Conservation (phyloP, 2,329 filamentous ascomycete genomes). For the Xylariales sp. region DNA sequence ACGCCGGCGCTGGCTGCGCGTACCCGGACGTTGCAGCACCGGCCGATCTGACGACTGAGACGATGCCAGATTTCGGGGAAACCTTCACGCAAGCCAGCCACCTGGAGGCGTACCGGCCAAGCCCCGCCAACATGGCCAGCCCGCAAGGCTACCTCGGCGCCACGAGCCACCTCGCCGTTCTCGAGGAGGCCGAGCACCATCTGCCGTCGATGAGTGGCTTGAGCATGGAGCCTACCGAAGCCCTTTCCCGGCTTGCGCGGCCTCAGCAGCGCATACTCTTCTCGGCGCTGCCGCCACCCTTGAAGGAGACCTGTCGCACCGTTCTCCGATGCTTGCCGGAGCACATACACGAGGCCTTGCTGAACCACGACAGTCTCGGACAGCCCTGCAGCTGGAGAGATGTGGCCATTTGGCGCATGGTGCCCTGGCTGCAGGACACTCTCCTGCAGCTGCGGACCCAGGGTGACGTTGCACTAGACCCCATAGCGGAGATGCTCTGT, state of each 20-base stretch:
- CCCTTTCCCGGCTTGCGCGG: neutral
- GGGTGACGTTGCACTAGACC: neutral
- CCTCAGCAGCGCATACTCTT: neutral
- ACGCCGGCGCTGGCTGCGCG: constrained; percentile 4
- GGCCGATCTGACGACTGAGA: neutral
- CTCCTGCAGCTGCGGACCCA: constrained; percentile 14
- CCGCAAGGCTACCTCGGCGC: constrained; percentile 9
- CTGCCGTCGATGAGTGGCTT: constrained; percentile 3
- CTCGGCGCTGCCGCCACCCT: constrained; percentile 1
- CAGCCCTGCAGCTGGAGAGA: constrained; percentile 1
- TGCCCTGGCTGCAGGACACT: constrained; percentile 17
- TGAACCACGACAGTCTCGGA: neutral
- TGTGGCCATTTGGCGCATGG: constrained; percentile 1
- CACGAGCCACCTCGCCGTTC: constrained; percentile 26
- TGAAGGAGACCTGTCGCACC: constrained; percentile 10
- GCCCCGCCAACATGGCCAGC: neutral
- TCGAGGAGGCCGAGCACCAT: constrained; percentile 27
- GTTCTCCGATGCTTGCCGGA: constrained; percentile 4
- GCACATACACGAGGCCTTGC: neutral
- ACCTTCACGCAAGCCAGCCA: neutral
- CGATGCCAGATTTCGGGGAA: neutral
- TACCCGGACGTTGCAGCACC: constrained; percentile 3
- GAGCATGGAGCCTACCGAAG: neutral
- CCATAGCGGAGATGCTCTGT: constrained; percentile 11
- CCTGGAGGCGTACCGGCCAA: neutral